These are phyloP conservation scores for Puccinia polysora DNA, from an alignment of 1,284 basidiomycete species.

Conservation along the genomic window DNA sequence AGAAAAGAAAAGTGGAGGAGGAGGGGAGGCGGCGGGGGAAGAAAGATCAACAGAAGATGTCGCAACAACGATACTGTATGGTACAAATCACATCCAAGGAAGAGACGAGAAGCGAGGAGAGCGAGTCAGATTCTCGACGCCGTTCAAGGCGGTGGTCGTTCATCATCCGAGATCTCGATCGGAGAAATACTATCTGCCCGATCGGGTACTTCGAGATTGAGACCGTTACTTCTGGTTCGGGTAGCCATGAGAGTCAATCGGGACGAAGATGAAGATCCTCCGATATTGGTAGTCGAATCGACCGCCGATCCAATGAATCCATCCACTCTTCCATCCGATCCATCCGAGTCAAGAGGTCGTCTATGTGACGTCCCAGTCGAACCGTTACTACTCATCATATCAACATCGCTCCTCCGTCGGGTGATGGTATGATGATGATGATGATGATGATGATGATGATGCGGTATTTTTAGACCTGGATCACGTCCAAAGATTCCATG, in stretches of 20 bases:
- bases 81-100: no score
- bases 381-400: conserved; percentile 4
- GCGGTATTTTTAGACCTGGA: neutral
- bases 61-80: no score
- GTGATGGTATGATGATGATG: conserved; percentile 3
- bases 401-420: conserved; percentile 12
- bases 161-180: conserved; percentile 41
- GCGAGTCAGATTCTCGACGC: no score
- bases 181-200: conserved; percentile 20
- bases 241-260: neutral
- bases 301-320: neutral
- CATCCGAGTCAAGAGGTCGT: neutral
- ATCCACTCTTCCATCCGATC: neutral
- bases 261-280: neutral
- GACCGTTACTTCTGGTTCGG: conserved; percentile 1
- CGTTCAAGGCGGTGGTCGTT: conserved; percentile 40
- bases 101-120: no score
- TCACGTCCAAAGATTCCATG: neutral
- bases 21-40: no score
- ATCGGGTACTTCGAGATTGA: conserved; percentile 17
- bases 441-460: neutral
- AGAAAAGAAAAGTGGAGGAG: no score
- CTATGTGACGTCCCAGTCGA: neutral
- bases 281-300: no score
- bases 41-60: no score